A percentile compares a stretch with the other conserved stretches of the same genome.
phyloP scores from a whole-genome alignment of 179 eudicot species.

The Kewa caespitosa region DNA sequence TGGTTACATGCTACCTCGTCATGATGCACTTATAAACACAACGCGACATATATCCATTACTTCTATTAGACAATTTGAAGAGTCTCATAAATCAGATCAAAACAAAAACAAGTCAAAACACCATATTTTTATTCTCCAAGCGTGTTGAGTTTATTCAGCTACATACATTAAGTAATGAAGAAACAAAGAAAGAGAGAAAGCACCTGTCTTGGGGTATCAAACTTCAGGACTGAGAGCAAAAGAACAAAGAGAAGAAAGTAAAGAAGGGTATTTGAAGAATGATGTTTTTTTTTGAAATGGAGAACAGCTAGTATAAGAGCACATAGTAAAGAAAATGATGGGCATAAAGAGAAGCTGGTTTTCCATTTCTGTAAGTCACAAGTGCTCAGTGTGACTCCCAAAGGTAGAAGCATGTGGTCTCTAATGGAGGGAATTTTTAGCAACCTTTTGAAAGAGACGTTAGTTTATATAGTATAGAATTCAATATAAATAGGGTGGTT shows the following conservation, averaged over 20 bases:
- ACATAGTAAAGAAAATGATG: neutral
- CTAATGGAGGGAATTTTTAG: conserved; percentile 7
- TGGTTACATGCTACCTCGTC: too few species aligned
- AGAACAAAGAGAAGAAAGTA: neutral
- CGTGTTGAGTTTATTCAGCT: too few species aligned
- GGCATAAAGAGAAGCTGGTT: neutral
- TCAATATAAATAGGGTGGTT: too few species aligned
- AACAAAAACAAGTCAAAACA: too few species aligned
- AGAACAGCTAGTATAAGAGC: too few species aligned
- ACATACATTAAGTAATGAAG: too few species aligned
- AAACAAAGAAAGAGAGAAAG: neutral
- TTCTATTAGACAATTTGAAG: too few species aligned
- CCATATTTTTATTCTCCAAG: too few species aligned
- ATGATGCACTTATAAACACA: too few species aligned
- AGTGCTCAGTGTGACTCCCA: neutral
- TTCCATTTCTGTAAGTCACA: conserved; percentile 8
- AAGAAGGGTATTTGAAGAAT: neutral
- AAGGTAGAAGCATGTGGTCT: neutral
- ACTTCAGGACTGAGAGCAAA: neutral
- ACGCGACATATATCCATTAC: too few species aligned
- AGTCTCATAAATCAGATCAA: too few species aligned
- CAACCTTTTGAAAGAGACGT: neutral
- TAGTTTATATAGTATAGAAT: neutral
- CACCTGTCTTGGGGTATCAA: neutral
- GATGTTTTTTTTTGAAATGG: too few species aligned